Base-by-base conservation (phyloP, 768 basidiomycete genomes). In the Lactarius vividus region DNA sequence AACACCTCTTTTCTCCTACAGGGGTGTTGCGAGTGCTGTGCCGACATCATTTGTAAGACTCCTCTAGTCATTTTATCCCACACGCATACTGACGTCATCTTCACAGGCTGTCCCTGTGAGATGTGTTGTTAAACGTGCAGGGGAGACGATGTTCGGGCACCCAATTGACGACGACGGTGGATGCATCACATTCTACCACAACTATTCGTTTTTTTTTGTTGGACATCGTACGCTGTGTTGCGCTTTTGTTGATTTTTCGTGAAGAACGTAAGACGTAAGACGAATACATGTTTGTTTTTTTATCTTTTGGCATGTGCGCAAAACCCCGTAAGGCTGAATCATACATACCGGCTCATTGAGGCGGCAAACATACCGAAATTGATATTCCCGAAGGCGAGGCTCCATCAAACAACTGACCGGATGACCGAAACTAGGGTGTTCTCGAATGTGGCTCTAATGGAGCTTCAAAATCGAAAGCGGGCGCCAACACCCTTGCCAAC, bases 41-140 rank as follows among this genome's bases (percentile, higher is more conserved):
- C 78, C n/a, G 88, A 90, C 71, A 89, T 91, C 70, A 69, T 91
- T 53, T 91, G 89, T 90, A 73, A 74, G 89, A 26, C 8, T n/a
- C 29, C 44, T 15, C 73, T 26, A 49, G 40, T 18, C 59, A 23
- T 29, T 5, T n/a, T 35, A 15, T n/a, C 52, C 15, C 4, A 1
- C 37, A 18, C 11, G n/a, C 16, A 46, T 62, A 23, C 67, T 73
- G 53, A 69, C 9, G 9, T 18, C 3, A 33, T 33, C 31, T 53
- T 13, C 53, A 29, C 28, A 90, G 88, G 88, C 76, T 91, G 88
- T 81, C 89, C 89, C 10, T 91, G 89, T 79, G 89, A 91, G 78
- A 84, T 89, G 84, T 86, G 84, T 74, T 89, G 88, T 74, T 87
- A 79, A 79, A 55, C 23, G 39, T 46, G 53, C 39, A 31, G 9